A percentile compares a stretch with the other conserved stretches of the same genome.
These are phyloP conservation scores for Alternaria incomplexa DNA, from an alignment of 2,329 filamentous ascomycete genomes.

Conservation along the genomic window DNA sequence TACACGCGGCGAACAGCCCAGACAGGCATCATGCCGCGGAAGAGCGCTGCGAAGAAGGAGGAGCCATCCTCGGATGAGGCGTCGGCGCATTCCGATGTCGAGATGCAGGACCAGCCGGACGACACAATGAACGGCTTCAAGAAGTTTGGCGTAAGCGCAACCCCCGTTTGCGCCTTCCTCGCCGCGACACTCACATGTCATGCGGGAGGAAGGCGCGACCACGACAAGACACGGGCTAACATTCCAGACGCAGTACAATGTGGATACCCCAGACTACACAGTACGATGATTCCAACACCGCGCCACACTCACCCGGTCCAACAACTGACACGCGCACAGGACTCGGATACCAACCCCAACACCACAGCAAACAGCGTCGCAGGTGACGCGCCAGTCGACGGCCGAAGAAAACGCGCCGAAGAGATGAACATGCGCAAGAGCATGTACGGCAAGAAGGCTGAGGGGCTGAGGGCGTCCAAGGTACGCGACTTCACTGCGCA, in stretches of 20 bases:
- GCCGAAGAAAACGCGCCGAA: slow-evolving; percentile 83
- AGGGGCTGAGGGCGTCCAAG: slow-evolving; percentile 89
- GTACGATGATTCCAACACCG: slow-evolving; percentile 41
- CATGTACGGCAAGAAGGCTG: slow-evolving; percentile 94
- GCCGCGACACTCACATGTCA: not conserved
- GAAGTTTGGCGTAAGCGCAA: slow-evolving; percentile 42
- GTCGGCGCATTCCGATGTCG: slow-evolving; percentile 47
- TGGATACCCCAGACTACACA: slow-evolving; percentile 69
- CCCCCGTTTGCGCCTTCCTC: slow-evolving; percentile 9
- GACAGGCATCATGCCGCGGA: slow-evolving; percentile 50
- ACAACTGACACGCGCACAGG: slow-evolving; percentile 51
- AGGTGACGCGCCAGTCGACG: slow-evolving; percentile 75
- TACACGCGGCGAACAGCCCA: slow-evolving; percentile 39
- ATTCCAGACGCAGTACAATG: slow-evolving; percentile 50
- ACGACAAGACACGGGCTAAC: slow-evolving; percentile 30
- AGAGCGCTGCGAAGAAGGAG: slow-evolving; percentile 43
- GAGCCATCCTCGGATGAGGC: slow-evolving; percentile 46
- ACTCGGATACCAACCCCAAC: slow-evolving; percentile 70
- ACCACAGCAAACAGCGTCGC: slow-evolving; percentile 82
- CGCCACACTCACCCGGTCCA: not conserved
- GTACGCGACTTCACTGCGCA: slow-evolving; percentile 55
- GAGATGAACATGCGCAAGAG: slow-evolving; percentile 88
- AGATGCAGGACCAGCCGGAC: slow-evolving; percentile 46
- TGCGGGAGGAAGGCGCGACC: slow-evolving; percentile 2
- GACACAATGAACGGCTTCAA: slow-evolving; percentile 42